Percentiles rank a stretch among this genome's conserved stretches.
Conservation (phyloP, 148 eudicot species). For the Agrostemma githago region DNA sequence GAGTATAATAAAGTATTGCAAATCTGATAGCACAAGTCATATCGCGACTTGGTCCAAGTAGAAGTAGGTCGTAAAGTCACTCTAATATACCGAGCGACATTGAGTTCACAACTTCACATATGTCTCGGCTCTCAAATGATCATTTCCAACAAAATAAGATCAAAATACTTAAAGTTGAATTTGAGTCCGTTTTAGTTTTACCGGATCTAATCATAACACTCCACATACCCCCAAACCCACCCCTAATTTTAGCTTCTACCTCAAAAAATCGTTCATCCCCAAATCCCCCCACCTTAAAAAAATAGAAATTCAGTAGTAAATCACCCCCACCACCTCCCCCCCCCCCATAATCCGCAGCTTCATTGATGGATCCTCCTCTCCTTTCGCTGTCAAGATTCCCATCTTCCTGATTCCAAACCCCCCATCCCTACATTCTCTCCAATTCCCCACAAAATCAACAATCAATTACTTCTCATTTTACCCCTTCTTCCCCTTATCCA, state of each 20-base stretch:
- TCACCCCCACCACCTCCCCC: not conserved
- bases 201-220: not conserved
- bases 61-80: no score
- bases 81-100: no score
- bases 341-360: not conserved
- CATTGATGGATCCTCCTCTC: conserved; percentile 2
- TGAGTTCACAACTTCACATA: no score
- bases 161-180: no score
- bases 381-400: conserved; percentile 4
- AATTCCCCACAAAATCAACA: not conserved
- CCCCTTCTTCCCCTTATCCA: not conserved
- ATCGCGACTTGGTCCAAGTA: no score
- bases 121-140: no score
- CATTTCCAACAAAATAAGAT: no score
- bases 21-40: no score
- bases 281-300: not conserved
- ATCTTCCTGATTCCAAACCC: not conserved
- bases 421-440: not conserved
- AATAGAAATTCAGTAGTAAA: not conserved
- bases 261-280: not conserved
- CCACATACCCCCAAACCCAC: no score
- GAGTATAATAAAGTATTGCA: no score
- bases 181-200: no score
- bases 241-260: conserved; percentile 5
- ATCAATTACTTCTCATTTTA: not conserved